phyloP scores from a whole-genome alignment of 352 stramenopile species.

The Aphanomyces stellatus region DNA sequence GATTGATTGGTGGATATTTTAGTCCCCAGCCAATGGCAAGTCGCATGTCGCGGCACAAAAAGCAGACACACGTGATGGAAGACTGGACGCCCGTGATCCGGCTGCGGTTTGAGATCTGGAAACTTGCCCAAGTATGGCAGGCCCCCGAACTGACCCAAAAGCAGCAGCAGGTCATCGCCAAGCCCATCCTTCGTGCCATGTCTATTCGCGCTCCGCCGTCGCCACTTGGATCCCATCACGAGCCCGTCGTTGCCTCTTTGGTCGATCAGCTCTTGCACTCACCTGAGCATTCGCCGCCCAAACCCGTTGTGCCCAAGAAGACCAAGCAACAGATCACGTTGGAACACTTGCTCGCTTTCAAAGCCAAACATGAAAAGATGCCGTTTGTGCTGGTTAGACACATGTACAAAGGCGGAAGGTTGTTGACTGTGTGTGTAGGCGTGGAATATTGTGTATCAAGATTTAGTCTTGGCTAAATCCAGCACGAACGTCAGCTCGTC shows the following conservation, averaged over 20 bases:
- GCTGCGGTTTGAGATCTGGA: constrained; percentile 9
- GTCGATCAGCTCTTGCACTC: not conserved
- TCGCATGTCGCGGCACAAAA: too few species aligned
- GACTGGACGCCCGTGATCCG: not conserved
- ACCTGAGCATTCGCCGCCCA: not conserved
- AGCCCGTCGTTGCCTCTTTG: not conserved
- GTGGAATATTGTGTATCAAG: constrained; percentile 9
- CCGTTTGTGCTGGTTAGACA: constrained; percentile 12
- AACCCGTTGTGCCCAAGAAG: not conserved
- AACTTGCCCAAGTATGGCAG: not conserved
- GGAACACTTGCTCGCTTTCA: constrained; percentile 3
- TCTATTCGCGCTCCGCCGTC: not conserved
- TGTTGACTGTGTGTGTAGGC: not conserved
- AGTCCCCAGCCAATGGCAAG: too few species aligned
- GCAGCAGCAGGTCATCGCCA: not conserved
- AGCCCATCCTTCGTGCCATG: not conserved
- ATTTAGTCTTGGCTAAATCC: constrained; percentile 1
- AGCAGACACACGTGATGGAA: too few species aligned
- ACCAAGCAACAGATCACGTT: not conserved
- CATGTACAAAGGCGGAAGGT: too few species aligned
- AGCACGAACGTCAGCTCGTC: not conserved
- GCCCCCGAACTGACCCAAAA: not conserved
- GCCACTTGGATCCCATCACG: not conserved
- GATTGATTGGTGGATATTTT: too few species aligned
- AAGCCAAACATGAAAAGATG: constrained; percentile 9